These are phyloP conservation scores for Pneumocystis murina DNA, from an alignment of 1,139 yeast genomes.

Conservation along the genomic window DNA sequence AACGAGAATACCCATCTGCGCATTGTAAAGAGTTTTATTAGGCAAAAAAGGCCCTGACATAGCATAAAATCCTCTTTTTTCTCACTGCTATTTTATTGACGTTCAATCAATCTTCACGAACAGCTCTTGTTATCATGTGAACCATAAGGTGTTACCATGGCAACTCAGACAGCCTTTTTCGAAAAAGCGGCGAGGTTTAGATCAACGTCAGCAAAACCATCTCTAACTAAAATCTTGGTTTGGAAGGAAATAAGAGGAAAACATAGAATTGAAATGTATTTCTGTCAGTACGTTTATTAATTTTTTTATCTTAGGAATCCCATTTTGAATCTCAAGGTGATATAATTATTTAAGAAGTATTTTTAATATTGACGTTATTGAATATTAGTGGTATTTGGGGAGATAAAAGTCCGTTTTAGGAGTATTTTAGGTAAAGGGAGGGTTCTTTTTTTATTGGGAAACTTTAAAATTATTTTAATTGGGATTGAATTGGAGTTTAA, in stretches of 20 bases:
- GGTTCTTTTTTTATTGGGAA: no score
- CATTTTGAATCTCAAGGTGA: no score
- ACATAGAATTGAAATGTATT: background rate
- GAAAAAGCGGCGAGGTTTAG: background rate
- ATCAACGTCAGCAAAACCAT: background rate
- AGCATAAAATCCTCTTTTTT: background rate
- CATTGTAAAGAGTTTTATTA: background rate
- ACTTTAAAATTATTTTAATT: no score
- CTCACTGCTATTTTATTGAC: background rate
- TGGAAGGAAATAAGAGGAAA: background rate
- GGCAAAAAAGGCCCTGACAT: background rate
- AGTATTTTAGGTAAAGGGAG: no score
- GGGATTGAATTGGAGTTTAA: no score
- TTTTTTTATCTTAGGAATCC: no score
- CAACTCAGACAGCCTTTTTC: background rate
- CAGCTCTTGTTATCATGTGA: background rate
- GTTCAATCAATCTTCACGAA: background rate
- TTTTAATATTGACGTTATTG: no score
- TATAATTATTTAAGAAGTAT: no score
- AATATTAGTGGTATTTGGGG: no score
- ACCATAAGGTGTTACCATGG: background rate
- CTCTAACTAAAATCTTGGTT: background rate
- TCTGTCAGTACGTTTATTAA: no score
- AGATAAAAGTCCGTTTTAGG: no score
- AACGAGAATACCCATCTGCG: background rate